Percentiles rank a stretch among this genome's conserved stretches.
These are phyloP conservation scores for Nemania diffusa DNA, from an alignment of 2,329 filamentous ascomycete species.

Conservation along the genomic window DNA sequence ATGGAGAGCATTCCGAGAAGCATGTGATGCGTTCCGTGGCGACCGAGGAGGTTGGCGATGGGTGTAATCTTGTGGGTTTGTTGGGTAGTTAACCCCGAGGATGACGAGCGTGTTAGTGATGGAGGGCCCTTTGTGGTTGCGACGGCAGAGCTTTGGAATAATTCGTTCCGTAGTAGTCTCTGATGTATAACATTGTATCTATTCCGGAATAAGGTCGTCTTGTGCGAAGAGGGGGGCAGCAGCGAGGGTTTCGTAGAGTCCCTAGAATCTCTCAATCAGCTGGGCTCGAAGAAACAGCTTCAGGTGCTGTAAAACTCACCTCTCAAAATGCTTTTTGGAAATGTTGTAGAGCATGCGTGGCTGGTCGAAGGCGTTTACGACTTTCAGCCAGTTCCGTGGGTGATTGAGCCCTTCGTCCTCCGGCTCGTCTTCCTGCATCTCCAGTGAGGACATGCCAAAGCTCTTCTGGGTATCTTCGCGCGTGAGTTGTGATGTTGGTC, in stretches of 20 bases:
- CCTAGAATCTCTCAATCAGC: conserved; percentile 52
- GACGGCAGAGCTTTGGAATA: conserved; percentile 86
- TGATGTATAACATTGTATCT: conserved; percentile 94
- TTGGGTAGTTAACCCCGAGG: conserved; percentile 62
- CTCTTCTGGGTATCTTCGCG: conserved; percentile 74
- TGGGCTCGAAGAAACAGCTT: not conserved
- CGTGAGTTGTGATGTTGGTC: conserved; percentile 56
- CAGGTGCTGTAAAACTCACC: conserved; percentile 55
- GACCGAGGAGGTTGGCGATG: conserved; percentile 78
- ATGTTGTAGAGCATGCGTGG: conserved; percentile 81
- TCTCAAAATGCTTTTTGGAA: conserved; percentile 90
- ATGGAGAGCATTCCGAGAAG: conserved; percentile 84
- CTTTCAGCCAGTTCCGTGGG: conserved; percentile 82
- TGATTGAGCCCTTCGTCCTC: conserved; percentile 72
- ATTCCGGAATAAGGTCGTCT: conserved; percentile 87
- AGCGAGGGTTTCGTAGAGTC: conserved; percentile 73
- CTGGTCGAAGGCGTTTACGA: conserved; percentile 86
- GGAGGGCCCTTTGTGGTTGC: conserved; percentile 66
- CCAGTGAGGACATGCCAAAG: conserved; percentile 67
- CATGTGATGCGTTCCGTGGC: conserved; percentile 85
- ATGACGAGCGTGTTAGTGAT: conserved; percentile 67
- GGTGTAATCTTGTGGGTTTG: conserved; percentile 89
- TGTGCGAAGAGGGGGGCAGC: conserved; percentile 81
- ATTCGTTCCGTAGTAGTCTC: conserved; percentile 89
- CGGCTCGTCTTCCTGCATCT: conserved; percentile 64